These are phyloP conservation scores for Rhizopus microsporus DNA, from an alignment of 371 early-diverging fungal genomes.

Conservation along the genomic window DNA sequence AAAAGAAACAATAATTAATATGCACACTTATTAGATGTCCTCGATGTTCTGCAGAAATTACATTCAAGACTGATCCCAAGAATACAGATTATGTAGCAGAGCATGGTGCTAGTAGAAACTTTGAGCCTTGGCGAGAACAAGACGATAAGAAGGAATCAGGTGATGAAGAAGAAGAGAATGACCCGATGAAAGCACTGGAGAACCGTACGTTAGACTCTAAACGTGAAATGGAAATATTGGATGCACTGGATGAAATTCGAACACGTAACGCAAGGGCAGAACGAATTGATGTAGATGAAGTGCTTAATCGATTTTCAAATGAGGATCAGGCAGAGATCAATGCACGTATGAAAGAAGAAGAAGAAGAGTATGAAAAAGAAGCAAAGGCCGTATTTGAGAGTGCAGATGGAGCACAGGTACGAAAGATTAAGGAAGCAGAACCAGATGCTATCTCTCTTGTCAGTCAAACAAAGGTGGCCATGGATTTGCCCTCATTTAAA, in stretches of 20 bases:
- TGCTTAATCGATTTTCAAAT: slow-evolving; percentile 55
- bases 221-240: slow-evolving; percentile 95
- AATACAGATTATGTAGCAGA: slow-evolving; percentile 96
- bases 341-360: slow-evolving; percentile 50
- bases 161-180: slow-evolving; percentile 73
- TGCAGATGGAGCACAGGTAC: slow-evolving; percentile 72
- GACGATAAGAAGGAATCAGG: slow-evolving; percentile 63
- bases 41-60: slow-evolving; percentile 92
- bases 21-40: slow-evolving; percentile 68
- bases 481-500: slow-evolving; percentile 46
- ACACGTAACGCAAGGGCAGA: slow-evolving; percentile 85
- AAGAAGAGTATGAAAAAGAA: slow-evolving; percentile 69
- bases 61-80: slow-evolving; percentile 97
- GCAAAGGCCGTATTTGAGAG: slow-evolving; percentile 69
- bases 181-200: slow-evolving; percentile 94
- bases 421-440: slow-evolving; percentile 59
- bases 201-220: slow-evolving; percentile 91
- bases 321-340: slow-evolving; percentile 45
- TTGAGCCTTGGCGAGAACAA: slow-evolving; percentile 95
- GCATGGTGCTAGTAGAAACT: slow-evolving; percentile 90
- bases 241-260: slow-evolving; percentile 93
- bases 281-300: slow-evolving; percentile 66
- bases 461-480: slow-evolving; percentile 29
- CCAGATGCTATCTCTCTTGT: slow-evolving; percentile 51
- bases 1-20: not conserved